Evolutionary conservation across 345 rosid species (phyloP), one percentile per base, ranked within the genome.

Genomic region (Hypericum androsaemum): DNA sequence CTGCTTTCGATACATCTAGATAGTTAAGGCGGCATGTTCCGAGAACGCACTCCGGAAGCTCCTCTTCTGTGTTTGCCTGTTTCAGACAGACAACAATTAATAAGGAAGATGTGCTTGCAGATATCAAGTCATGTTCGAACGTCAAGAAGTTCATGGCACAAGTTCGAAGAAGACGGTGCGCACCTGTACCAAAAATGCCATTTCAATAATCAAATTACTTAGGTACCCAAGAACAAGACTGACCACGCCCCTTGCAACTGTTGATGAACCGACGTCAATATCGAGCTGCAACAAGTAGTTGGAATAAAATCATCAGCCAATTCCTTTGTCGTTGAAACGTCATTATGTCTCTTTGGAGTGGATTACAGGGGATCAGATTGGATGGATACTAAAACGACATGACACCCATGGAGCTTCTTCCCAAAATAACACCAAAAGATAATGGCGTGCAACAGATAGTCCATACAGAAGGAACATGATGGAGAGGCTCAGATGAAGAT

Each of bases 131-230:
- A 22, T 22, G 32, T 22, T n/a, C n/a, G n/a, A n/a, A n/a, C n/a
- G n/a, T n/a, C n/a, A n/a, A n/a, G n/a, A n/a, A n/a, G n/a, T n/a
- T n/a, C n/a, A n/a, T n/a, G n/a, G n/a, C n/a, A 22, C 2, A 22
- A 1, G 4, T 22, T 22, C 4, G 39, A 17, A 37, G 7, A 37
- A 45, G 14, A 50, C 5, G 17, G 55, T 5, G 6, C 12, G 12
- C 69, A 83, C 96, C 88, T 94, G 89, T 63, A 94, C 70, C 69
- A 94, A 37, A 75, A 88, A 94, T 48, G 99, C 97, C 94, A 88
- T 71, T 79, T 88, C 99, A 12, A 86, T 58, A 48, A 88, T 89
- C 78, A 88, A 50, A 60, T 80, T 86, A 81, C 62, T 88, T 12
- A 94, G 70, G 55, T 94, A 86, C 12, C 99, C 94, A 9, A 81